Evolutionary conservation across 345 rosid species (phyloP).

Genomic region (Boechera retrofracta): DNA sequence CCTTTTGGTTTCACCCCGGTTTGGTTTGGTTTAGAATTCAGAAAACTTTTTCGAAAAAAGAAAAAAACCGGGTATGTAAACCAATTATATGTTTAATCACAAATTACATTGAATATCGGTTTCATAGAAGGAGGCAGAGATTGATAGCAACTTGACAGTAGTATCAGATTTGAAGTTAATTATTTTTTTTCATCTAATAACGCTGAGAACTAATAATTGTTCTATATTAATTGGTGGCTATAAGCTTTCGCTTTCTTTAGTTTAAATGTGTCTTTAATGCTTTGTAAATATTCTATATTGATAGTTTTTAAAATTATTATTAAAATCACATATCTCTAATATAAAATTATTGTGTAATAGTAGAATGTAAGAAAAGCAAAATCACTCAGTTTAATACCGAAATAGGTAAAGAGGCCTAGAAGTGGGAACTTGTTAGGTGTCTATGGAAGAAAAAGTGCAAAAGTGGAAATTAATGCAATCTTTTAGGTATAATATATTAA

Average conservation of each 20-base stretch:
- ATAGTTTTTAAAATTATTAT: too few species aligned
- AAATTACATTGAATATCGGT: neutral
- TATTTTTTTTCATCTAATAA: neutral
- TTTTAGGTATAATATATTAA: slow-evolving; percentile 12
- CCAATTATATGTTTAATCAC: neutral
- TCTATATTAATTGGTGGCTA: slow-evolving; percentile 1
- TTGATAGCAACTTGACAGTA: slow-evolving; percentile 6
- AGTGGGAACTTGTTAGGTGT: slow-evolving; percentile 18
- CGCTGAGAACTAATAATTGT: neutral
- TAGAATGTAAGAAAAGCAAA: too few species aligned
- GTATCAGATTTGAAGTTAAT: neutral
- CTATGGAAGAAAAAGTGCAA: too few species aligned
- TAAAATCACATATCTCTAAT: too few species aligned
- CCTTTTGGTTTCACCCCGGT: slow-evolving; percentile 22
- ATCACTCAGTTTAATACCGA: neutral
- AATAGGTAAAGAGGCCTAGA: slow-evolving; percentile 18
- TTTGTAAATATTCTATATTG: too few species aligned
- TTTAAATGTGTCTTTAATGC: too few species aligned
- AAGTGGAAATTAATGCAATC: slow-evolving; percentile 17
- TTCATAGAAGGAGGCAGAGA: slow-evolving; percentile 4
- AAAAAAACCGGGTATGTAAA: neutral
- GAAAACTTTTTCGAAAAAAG: too few species aligned
- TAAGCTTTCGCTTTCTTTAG: slow-evolving; percentile 13
- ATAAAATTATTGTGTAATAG: too few species aligned
- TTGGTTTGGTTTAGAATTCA: slow-evolving; percentile 1